Percentiles rank a stretch among this genome's conserved stretches.
These are phyloP conservation scores for Chalaropsis ovoidea DNA, from an alignment of 2,329 filamentous ascomycete species.

Conservation along the genomic window DNA sequence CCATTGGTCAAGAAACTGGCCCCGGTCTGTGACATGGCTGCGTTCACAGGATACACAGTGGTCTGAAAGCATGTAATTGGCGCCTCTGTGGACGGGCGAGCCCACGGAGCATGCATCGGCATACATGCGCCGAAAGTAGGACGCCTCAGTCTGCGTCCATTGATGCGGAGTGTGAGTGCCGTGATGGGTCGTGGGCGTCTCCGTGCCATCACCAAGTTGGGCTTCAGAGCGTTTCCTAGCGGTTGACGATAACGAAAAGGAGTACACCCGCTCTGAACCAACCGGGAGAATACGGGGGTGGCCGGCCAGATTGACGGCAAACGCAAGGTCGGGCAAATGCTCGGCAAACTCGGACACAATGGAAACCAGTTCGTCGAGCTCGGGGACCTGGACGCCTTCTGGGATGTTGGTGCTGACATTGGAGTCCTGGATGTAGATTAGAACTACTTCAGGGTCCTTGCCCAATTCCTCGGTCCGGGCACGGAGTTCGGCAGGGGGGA, in stretches of 20 bases:
- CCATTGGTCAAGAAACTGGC: conserved; percentile 59
- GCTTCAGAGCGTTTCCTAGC: not conserved
- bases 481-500: conserved; percentile 58
- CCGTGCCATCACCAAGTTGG: not conserved
- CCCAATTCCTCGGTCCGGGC: conserved; percentile 41
- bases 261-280: conserved; percentile 9
- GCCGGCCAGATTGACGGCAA: conserved; percentile 73
- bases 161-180: not conserved
- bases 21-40: conserved; percentile 45
- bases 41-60: conserved; percentile 20
- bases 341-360: conserved; percentile 64
- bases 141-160: conserved; percentile 19
- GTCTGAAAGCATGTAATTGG: conserved; percentile 17
- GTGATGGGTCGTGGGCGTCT: not conserved
- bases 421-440: conserved; percentile 54
- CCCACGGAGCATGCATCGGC: conserved; percentile 49
- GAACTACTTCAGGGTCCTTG: conserved; percentile 37
- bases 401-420: conserved; percentile 35
- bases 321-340: conserved; percentile 69
- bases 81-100: conserved; percentile 37
- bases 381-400: conserved; percentile 31
- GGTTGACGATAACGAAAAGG: not conserved
- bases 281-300: conserved; percentile 54
- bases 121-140: conserved; percentile 37
- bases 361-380: conserved; percentile 42